phyloP scores from a whole-genome alignment of 176 grass and related monocot genomes.

The Guadua angustifolia region DNA sequence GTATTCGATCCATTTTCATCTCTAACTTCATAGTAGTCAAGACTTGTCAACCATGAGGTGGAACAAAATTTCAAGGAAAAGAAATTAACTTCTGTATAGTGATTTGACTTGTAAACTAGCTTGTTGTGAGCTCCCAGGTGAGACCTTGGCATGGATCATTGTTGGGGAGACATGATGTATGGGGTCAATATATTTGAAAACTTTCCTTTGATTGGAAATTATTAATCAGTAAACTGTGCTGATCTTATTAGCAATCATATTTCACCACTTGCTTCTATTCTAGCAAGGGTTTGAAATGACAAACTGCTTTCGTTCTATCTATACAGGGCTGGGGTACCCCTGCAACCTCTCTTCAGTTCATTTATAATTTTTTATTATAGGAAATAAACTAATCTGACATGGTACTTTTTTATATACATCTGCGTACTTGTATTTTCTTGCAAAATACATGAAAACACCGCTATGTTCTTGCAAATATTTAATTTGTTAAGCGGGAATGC shows the following conservation, averaged over 20 bases:
- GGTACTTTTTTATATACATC: neutral
- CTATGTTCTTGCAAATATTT: slow-evolving; percentile 8
- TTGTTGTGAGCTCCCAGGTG: neutral
- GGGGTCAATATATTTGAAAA: slow-evolving; percentile 2
- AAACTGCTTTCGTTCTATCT: slow-evolving; percentile 16
- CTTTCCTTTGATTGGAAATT: neutral
- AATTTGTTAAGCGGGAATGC: neutral
- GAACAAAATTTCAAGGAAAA: neutral
- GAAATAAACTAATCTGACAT: neutral
- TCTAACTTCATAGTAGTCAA: neutral
- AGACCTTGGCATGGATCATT: neutral
- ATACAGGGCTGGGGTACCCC: neutral
- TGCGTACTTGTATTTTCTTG: slow-evolving; percentile 32
- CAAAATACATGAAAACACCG: neutral
- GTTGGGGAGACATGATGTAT: neutral
- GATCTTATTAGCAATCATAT: neutral
- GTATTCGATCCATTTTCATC: neutral
- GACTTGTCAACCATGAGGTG: neutral
- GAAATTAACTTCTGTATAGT: neutral
- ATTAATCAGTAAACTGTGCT: neutral
- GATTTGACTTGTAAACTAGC: slow-evolving; percentile 20
- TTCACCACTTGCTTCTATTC: neutral
- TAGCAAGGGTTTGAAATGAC: neutral
- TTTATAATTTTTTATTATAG: neutral
- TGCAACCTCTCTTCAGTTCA: too few species aligned